phyloP scores from a whole-genome alignment of 352 stramenopile species.

The Phytophthora lateralis region DNA sequence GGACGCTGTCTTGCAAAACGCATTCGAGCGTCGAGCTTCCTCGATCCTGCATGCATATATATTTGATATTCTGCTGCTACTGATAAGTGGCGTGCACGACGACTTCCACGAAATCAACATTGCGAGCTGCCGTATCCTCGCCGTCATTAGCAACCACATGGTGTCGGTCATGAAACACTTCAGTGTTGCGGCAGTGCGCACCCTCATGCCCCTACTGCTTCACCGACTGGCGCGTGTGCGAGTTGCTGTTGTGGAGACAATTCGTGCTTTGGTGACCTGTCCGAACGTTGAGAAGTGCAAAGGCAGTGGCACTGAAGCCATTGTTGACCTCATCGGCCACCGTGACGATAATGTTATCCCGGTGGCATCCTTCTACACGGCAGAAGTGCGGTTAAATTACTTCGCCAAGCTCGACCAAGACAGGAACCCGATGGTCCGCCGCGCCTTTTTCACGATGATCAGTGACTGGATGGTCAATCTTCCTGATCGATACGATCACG shows the following conservation, averaged over 20 bases:
- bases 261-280: conserved; percentile 84
- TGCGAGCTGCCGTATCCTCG: conserved; percentile 58
- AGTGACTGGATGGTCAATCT: conserved; percentile 90
- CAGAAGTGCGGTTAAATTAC: conserved; percentile 92
- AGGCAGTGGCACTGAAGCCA: conserved; percentile 94
- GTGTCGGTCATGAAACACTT: conserved; percentile 95
- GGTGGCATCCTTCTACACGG: conserved; percentile 93
- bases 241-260: conserved; percentile 81
- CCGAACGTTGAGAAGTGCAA: conserved; percentile 92
- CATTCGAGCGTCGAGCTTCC: conserved; percentile 56
- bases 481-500: conserved; percentile 94
- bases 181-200: conserved; percentile 87
- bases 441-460: conserved; percentile 89
- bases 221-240: conserved; percentile 92
- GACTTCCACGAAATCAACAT: conserved; percentile 90
- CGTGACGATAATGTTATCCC: conserved; percentile 95
- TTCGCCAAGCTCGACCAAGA: conserved; percentile 93
- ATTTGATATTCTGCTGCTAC: conserved; percentile 73
- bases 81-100: conserved; percentile 83
- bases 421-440: conserved; percentile 77
- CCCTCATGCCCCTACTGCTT: conserved; percentile 76
- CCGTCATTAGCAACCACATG: conserved; percentile 66
- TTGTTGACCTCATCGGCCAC: conserved; percentile 94
- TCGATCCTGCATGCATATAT: conserved; percentile 85
- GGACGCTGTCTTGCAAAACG: conserved; percentile 52